Conservation (phyloP, 805 yeast species). For the Danielozyma ontarioensis region DNA sequence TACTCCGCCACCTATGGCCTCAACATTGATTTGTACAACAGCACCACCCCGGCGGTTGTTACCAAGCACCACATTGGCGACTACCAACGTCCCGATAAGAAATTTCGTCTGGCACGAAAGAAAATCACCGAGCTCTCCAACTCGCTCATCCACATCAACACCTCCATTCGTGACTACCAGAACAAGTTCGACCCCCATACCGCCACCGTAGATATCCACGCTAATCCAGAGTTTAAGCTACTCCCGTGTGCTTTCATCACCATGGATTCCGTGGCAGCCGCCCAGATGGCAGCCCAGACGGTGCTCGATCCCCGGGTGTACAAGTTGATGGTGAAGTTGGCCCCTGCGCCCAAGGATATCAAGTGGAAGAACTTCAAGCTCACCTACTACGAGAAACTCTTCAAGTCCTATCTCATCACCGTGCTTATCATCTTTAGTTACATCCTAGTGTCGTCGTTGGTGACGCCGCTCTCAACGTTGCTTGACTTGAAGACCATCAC, state of each 20-base stretch:
- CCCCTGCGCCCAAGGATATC: conserved; percentile 45
- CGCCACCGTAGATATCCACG: conserved; percentile 20
- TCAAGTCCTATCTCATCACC: conserved; percentile 38
- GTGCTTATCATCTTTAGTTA: conserved; percentile 43
- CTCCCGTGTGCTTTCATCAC: conserved; percentile 43
- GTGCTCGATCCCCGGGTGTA: conserved; percentile 42
- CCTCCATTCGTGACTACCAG: conserved; percentile 30
- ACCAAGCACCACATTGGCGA: conserved; percentile 10
- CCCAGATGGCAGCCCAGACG: conserved; percentile 46
- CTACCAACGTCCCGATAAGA: conserved; percentile 1
- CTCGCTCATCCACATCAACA: conserved; percentile 32
- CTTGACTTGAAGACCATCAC: conserved; percentile 51
- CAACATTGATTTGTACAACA: conserved; percentile 34
- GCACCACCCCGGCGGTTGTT: conserved; percentile 29
- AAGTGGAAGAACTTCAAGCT: conserved; percentile 43
- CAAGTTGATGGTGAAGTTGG: conserved; percentile 36
- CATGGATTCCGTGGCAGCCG: conserved; percentile 45
- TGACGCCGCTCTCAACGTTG: conserved; percentile 52
- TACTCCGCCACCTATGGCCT: conserved; percentile 41
- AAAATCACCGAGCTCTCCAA: conserved; percentile 29
- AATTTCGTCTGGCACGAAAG: conserved; percentile 12
- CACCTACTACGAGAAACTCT: conserved; percentile 31
- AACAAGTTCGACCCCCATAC: conserved; percentile 23
- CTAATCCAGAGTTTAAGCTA: conserved; percentile 30
- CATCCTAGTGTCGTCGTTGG: conserved; percentile 49